phyloP scores from a whole-genome alignment of 2,329 filamentous ascomycete species.

The Microdochium bolleyi region DNA sequence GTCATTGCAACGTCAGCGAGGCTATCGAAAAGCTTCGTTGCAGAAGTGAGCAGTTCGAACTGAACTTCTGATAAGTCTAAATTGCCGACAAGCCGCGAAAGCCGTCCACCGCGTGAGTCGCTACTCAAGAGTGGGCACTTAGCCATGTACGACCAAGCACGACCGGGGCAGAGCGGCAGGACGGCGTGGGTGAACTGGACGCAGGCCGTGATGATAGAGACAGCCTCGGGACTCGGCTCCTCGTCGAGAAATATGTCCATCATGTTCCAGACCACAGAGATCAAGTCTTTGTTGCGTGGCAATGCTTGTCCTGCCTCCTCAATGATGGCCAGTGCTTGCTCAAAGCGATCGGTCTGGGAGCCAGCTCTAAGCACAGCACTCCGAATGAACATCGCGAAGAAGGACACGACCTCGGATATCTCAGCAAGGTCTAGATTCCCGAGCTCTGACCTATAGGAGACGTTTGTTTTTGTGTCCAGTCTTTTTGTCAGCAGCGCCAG shows the following conservation, averaged over 20 bases:
- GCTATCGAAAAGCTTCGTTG: conserved; percentile 64
- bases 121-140: conserved; percentile 73
- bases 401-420: conserved; percentile 63
- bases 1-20: conserved; percentile 69
- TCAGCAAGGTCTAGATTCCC: conserved; percentile 50
- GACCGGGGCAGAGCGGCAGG: conserved; percentile 65
- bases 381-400: conserved; percentile 65
- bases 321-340: conserved; percentile 39
- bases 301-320: conserved; percentile 50
- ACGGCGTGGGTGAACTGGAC: conserved; percentile 72
- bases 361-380: conserved; percentile 33
- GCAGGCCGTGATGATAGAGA: conserved; percentile 63
- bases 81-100: conserved; percentile 72
- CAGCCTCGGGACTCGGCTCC: conserved; percentile 53
- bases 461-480: conserved; percentile 57
- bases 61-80: conserved; percentile 71
- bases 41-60: conserved; percentile 70
- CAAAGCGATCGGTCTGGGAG: conserved; percentile 11
- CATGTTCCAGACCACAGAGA: conserved; percentile 75
- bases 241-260: conserved; percentile 65
- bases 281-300: conserved; percentile 60
- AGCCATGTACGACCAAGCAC: conserved; percentile 84
- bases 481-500: conserved; percentile 72
- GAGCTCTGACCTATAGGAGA: conserved; percentile 43
- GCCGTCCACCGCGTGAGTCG: conserved; percentile 66